These are phyloP conservation scores for Aspergillus texensis DNA, from an alignment of 2,329 filamentous ascomycete species.

Conservation along the genomic window DNA sequence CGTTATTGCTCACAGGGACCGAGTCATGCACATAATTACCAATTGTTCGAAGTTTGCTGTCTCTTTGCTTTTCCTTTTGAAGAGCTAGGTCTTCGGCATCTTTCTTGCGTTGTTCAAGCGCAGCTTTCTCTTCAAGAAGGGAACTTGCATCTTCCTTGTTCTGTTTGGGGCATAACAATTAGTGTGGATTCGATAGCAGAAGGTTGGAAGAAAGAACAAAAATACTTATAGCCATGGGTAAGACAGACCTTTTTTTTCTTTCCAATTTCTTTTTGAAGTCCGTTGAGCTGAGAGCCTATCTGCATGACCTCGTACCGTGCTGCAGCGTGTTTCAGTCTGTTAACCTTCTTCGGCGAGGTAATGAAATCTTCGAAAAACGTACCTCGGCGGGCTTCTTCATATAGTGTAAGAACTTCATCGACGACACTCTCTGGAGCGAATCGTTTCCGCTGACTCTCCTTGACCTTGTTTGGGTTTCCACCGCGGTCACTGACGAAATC, in stretches of 20 bases:
- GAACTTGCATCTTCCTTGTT: slow-evolving; percentile 86
- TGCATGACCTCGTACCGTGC: slow-evolving; percentile 78
- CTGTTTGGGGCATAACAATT: slow-evolving; percentile 40
- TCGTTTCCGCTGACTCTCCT: slow-evolving; percentile 84
- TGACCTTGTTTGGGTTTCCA: slow-evolving; percentile 87
- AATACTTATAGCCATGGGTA: not conserved
- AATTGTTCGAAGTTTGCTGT: slow-evolving; percentile 78
- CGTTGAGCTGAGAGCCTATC: slow-evolving; percentile 82
- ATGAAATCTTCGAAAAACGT: slow-evolving; percentile 28
- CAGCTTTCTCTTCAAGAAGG: slow-evolving; percentile 74
- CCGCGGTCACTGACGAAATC: slow-evolving; percentile 86
- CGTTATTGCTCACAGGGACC: slow-evolving; percentile 80
- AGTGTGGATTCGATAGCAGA: slow-evolving; percentile 73
- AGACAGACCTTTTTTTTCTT: slow-evolving; percentile 77
- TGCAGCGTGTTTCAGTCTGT: slow-evolving; percentile 31
- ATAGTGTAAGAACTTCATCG: slow-evolving; percentile 86
- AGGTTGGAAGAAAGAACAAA: slow-evolving; percentile 40
- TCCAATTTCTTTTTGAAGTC: slow-evolving; percentile 85
- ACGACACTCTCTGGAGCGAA: slow-evolving; percentile 80
- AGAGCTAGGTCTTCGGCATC: slow-evolving; percentile 71
- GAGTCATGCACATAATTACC: slow-evolving; percentile 91
- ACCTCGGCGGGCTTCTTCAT: slow-evolving; percentile 82
- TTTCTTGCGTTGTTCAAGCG: slow-evolving; percentile 81
- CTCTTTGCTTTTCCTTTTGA: slow-evolving; percentile 73
- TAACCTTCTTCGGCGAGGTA: not conserved